A percentile compares a stretch with the other conserved stretches of the same genome.
phyloP scores from a whole-genome alignment of 2,329 filamentous ascomycete species.

The Alternaria sp. region DNA sequence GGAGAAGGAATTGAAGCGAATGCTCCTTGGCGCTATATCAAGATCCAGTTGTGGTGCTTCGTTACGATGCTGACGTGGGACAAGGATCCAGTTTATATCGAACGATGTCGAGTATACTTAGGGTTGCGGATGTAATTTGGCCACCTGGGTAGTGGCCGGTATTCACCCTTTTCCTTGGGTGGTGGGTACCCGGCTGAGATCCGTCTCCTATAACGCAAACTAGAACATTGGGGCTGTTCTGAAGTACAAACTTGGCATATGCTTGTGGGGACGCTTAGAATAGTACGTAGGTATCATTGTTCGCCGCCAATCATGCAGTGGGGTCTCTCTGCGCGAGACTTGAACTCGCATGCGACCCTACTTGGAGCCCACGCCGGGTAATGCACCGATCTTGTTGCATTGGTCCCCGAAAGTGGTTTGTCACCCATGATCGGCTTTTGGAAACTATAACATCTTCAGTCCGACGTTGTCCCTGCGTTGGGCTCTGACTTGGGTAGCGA shows the following conservation, averaged over 20 bases:
- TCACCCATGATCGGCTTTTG: not conserved
- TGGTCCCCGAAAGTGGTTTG: not conserved
- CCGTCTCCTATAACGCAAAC: not conserved
- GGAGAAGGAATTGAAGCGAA: not conserved
- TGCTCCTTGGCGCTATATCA: conserved; percentile 5
- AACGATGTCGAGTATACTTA: not conserved
- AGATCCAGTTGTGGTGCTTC: not conserved
- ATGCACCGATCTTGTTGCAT: not conserved
- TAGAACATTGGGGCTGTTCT: conserved; percentile 3
- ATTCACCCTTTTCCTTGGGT: conserved; percentile 5
- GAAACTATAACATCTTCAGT: not conserved
- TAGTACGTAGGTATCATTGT: conserved; percentile 1
- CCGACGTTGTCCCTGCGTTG: not conserved
- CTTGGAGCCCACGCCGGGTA: not conserved
- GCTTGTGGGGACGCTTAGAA: conserved; percentile 6
- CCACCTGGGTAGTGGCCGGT: conserved; percentile 2
- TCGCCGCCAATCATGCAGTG: conserved; percentile 1
- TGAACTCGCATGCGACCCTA: conserved; percentile 3
- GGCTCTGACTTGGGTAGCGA: not conserved
- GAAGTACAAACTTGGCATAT: not conserved
- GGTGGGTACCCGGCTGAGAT: conserved; percentile 2
- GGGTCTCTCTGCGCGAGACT: not conserved
- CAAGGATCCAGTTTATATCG: conserved; percentile 10
- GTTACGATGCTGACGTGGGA: conserved; percentile 1
- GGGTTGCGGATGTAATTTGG: not conserved